Evolutionary conservation across 306 rosid genomes (phyloP).

Genomic region (Crotalaria pallida): DNA sequence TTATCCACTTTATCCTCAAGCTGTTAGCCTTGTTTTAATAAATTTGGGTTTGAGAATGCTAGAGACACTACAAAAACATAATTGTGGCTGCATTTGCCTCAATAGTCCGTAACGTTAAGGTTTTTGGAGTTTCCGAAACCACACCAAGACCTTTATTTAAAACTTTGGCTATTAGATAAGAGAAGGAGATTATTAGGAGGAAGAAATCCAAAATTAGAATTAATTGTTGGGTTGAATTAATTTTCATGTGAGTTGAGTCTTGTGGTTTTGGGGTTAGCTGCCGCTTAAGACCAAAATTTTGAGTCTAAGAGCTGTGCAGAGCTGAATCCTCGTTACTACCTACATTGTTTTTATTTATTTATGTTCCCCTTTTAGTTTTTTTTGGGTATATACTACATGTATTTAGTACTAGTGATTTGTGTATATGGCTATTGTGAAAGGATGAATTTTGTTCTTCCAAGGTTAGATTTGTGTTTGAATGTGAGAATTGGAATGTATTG

Average conservation of each 20-base stretch:
- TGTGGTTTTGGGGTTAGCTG: conserved; percentile 35
- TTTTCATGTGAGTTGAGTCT: conserved; percentile 17
- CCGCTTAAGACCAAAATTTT: conserved; percentile 47
- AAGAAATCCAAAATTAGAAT: background rate
- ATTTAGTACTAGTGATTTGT: conserved; percentile 27
- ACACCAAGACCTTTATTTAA: too few species aligned
- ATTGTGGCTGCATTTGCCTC: too few species aligned
- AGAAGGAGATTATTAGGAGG: background rate
- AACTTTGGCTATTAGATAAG: conserved; percentile 16
- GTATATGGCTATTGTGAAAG: conserved; percentile 24
- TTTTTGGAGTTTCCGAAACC: too few species aligned
- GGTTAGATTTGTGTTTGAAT: conserved; percentile 22
- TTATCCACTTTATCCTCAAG: conserved; percentile 62
- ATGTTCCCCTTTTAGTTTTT: background rate
- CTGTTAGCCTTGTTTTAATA: too few species aligned
- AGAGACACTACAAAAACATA: too few species aligned
- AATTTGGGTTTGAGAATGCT: too few species aligned
- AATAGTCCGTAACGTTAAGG: too few species aligned
- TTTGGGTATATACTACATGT: conserved; percentile 35
- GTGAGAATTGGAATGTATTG: conserved; percentile 25
- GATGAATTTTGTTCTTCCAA: conserved; percentile 24
- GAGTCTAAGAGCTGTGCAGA: conserved; percentile 53
- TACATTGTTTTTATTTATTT: conserved; percentile 7
- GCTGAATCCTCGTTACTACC: conserved; percentile 26
- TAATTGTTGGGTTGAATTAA: background rate